Evolutionary conservation across 768 basidiomycete genomes (phyloP).

Genomic region (Kockovaella imperatae): DNA sequence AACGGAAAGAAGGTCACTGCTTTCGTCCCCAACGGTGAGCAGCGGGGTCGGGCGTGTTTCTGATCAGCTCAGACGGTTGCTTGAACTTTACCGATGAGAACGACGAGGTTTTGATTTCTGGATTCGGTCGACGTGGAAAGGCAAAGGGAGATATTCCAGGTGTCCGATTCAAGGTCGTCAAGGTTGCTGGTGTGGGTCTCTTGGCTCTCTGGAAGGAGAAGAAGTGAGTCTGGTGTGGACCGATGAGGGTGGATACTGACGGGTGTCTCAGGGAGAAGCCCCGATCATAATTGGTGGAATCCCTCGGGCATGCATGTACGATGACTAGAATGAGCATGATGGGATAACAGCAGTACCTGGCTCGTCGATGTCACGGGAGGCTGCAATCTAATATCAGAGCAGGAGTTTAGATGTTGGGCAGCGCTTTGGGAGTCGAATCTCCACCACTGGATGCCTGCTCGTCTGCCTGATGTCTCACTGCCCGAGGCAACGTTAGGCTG

Average conservation of each 20-base stretch:
- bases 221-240: conserved; percentile 51
- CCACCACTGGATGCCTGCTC: no score
- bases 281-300: conserved; percentile 22
- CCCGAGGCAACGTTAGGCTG: no score
- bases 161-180: conserved; percentile 99
- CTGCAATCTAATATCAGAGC: no score
- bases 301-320: conserved; percentile 25
- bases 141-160: conserved; percentile 99
- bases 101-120: conserved; percentile 98
- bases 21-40: conserved; percentile 77
- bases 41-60: no score
- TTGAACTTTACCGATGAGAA: conserved; percentile 76
- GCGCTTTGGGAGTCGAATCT: no score
- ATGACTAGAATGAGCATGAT: no score
- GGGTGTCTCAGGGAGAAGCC: conserved; percentile 38
- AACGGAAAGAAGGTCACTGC: conserved; percentile 99
- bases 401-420: no score
- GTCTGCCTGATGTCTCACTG: no score
- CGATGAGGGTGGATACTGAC: conserved; percentile 3
- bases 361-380: no score
- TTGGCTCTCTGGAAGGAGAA: conserved; percentile 98
- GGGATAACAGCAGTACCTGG: no score
- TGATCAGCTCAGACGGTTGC: conserved; percentile 27
- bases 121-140: conserved; percentile 99
- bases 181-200: conserved; percentile 98